Evolutionary conservation across 2,329 filamentous ascomycete species (phyloP).

Genomic region (Penicillium vulpinum): DNA sequence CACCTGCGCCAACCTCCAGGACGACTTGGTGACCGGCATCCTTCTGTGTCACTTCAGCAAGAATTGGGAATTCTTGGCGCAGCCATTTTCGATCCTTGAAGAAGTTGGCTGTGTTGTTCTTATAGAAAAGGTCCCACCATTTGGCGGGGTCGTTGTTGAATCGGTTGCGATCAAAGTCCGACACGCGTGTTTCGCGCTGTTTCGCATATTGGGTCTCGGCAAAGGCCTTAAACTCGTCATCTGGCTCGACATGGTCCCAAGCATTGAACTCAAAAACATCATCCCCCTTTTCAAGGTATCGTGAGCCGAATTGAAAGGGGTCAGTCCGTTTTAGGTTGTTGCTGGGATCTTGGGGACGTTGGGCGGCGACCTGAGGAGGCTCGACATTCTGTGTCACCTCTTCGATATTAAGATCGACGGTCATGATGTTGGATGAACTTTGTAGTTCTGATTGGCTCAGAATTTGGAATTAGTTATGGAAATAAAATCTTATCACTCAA

Average conservation of each 20-base stretch:
- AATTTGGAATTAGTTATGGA: background rate
- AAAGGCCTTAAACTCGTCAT: conserved; percentile 83
- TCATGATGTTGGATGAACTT: conserved; percentile 9
- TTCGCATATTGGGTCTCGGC: conserved; percentile 79
- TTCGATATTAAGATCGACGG: conserved; percentile 13
- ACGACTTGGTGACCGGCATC: conserved; percentile 70
- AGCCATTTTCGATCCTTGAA: conserved; percentile 99
- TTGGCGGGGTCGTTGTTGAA: conserved; percentile 90
- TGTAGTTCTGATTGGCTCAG: background rate
- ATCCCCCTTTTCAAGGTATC: conserved; percentile 78
- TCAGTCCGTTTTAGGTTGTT: conserved; percentile 84
- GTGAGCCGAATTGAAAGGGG: conserved; percentile 93
- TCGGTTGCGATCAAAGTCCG: conserved; percentile 85
- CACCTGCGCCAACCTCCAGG: conserved; percentile 90
- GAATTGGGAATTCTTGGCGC: conserved; percentile 87
- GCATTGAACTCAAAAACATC: conserved; percentile 97
- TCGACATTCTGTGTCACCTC: conserved; percentile 48
- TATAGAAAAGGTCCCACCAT: conserved; percentile 99
- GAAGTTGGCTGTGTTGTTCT: conserved; percentile 95
- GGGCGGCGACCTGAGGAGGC: conserved; percentile 52
- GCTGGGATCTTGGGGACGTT: conserved; percentile 66
- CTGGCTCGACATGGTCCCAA: conserved; percentile 96
- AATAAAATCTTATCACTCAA: conserved; percentile 3
- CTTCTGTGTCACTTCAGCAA: conserved; percentile 71
- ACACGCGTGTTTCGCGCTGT: conserved; percentile 83